Evolutionary conservation across 2,329 filamentous ascomycete genomes (phyloP), one percentile per base, ranked within the genome.

Genomic region (Diplodia scrobiculata): DNA sequence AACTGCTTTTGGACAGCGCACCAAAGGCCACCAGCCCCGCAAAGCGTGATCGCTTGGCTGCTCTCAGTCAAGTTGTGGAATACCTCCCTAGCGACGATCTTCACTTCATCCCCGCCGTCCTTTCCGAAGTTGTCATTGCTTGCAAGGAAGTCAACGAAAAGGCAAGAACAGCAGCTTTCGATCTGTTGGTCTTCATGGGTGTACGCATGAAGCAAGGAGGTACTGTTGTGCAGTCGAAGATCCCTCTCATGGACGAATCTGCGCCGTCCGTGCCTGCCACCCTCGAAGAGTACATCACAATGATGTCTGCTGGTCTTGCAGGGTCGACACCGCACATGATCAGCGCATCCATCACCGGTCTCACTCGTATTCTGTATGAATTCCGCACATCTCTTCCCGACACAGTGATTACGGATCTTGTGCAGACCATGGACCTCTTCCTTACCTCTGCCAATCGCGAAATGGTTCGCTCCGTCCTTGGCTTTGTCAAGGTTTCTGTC

Each of bases 71-170:
- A 66, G 84, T 98, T 60, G 84, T 98, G 21, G 89, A 91, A 10
- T 89, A 90, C 72, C 83, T 97, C 5, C 91, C 93, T 14, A 83
- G 87, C 53, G 84, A 84, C 14, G 91, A 92, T 50, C 86, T 99
- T 34, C 91, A 97, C 77, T 98, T 99, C 79, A 94, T 99, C 68
- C 93, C 95, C 1, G 87, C 91, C 1, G 87, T 97, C 54, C 84
- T 99, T 5, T 92, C 92, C 3, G 95, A 99, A 79, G 92, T 98
- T 38, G 93, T 99, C 63, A 92, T 99, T 69, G 91, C 91, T 68
- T 96, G 92, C 79, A 99, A 99, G 78, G 95, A 99, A 80, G 92
- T 95, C 74, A 99, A 99, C 74, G 95, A 99, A 78, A 92, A 92
- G 74, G 93, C 95, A 0, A 86, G 95, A 69, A 92, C 91, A 63